phyloP scores from a whole-genome alignment of 257 asterid species.

The Solanum bulbocastanum region DNA sequence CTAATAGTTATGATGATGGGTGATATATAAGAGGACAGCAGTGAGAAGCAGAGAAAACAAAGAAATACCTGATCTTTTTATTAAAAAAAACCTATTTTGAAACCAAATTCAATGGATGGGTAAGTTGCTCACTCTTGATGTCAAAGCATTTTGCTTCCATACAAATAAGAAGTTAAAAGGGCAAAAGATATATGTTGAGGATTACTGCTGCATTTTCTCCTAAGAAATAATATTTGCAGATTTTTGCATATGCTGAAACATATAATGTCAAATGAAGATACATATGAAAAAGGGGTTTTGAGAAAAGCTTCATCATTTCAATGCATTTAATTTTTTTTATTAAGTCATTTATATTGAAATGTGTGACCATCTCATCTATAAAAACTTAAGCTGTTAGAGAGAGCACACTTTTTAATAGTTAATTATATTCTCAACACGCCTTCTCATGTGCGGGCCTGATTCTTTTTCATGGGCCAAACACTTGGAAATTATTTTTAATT shows the following conservation, averaged over 20 bases:
- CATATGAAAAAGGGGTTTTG: neutral
- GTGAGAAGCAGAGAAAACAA: neutral
- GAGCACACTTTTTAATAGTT: too few species aligned
- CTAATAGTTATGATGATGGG: neutral
- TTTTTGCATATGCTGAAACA: neutral
- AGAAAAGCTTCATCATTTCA: neutral
- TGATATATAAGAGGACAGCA: neutral
- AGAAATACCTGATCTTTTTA: neutral
- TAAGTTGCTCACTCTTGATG: neutral
- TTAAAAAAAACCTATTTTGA: neutral
- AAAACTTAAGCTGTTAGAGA: too few species aligned
- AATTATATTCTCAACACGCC: too few species aligned
- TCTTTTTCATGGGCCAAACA: too few species aligned
- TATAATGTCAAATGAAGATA: neutral
- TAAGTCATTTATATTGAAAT: neutral
- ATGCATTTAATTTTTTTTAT: neutral
- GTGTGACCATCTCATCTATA: too few species aligned
- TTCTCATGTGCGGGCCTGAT: too few species aligned
- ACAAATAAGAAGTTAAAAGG: neutral
- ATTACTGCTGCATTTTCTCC: neutral
- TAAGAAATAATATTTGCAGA: neutral
- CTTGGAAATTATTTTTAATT: too few species aligned
- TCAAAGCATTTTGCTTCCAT: neutral
- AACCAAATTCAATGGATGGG: neutral
- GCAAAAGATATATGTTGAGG: neutral